phyloP scores from a whole-genome alignment of 148 eudicot species.

The Agrostemma githago region DNA sequence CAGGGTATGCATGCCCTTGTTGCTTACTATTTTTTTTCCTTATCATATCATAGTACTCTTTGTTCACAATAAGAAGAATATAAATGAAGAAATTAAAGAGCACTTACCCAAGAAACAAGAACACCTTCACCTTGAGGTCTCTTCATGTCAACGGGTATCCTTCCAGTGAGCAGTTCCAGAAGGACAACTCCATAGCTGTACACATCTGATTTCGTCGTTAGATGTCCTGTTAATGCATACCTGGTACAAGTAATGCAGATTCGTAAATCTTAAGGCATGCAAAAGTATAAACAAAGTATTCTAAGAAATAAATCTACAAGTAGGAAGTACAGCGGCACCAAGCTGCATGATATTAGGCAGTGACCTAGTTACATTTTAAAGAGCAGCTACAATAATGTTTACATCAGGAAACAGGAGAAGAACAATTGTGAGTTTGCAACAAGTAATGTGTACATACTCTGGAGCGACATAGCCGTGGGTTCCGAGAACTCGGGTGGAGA shows the following conservation, averaged over 20 bases:
- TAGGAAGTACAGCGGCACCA: background rate
- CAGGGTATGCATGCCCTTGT: background rate
- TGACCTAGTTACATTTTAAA: background rate
- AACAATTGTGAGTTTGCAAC: background rate
- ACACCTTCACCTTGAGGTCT: slow-evolving; percentile 83
- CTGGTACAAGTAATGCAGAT: slow-evolving; percentile 29
- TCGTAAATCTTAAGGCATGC: background rate
- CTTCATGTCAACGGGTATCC: slow-evolving; percentile 88
- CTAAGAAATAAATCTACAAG: background rate
- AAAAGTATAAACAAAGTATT: background rate
- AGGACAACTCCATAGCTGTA: slow-evolving; percentile 96
- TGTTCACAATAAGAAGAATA: background rate
- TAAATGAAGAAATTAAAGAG: background rate
- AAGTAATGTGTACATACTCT: slow-evolving; percentile 49
- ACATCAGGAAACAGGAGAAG: background rate
- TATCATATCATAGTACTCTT: background rate
- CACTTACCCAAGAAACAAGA: slow-evolving; percentile 89
- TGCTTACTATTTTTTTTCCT: background rate
- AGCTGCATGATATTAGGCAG: background rate
- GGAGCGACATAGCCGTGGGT: slow-evolving; percentile 99
- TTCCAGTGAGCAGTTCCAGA: slow-evolving; percentile 85
- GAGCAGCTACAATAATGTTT: background rate
- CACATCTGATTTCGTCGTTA: slow-evolving; percentile 92
- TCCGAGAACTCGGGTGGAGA: slow-evolving; percentile 89
- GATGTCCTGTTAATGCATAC: slow-evolving; percentile 90